Evolutionary conservation across 768 basidiomycete species (phyloP), one percentile per base, ranked within the genome.

Genomic region (Kwoniella dejecticola): DNA sequence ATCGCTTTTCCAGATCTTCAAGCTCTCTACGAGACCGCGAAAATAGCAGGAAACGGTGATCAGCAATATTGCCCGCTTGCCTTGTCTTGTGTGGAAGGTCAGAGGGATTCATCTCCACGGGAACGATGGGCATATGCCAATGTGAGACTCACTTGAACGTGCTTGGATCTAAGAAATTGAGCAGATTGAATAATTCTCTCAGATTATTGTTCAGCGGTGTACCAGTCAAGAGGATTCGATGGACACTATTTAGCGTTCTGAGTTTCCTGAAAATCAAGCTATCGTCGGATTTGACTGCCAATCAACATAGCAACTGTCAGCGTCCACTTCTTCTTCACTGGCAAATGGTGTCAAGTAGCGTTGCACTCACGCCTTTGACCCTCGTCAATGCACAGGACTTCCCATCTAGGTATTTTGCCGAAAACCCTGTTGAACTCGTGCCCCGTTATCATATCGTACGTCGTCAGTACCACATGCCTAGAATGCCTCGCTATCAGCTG

Each of bases 121-220:
- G n/a, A n/a, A n/a, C n/a, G n/a, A n/a, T n/a, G n/a, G n/a, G n/a
- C n/a, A n/a, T n/a, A n/a, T n/a, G n/a, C n/a, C n/a, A n/a, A n/a
- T n/a, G n/a, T n/a, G n/a, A 33, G 15, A 52, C 72, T 53, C 53
- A 75, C 73, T 27, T 63, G 71, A 76, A 78, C 4, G 62, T 62
- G 12, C 60, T 46, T 0, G 70, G 71, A 60, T 77, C 80, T 17
- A 98, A 84, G 81, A 98, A 98, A 76, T 92, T 90, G 87, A 99
- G 92, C 42, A 99, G 83, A 77, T 94, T 98, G 82, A 98, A 95
- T 24, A 99, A 80, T 79, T 99, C 96, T 47, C 91, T 84, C 23
- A 99, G 88, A 74, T 97, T 98, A 81, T 98, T 98, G 79, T 98
- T 98, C 60, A 98, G 79, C 0, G 95, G 95, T 0, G 96, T 98